phyloP scores from a whole-genome alignment of 345 rosid species.

The Leavenworthia alabamica region DNA sequence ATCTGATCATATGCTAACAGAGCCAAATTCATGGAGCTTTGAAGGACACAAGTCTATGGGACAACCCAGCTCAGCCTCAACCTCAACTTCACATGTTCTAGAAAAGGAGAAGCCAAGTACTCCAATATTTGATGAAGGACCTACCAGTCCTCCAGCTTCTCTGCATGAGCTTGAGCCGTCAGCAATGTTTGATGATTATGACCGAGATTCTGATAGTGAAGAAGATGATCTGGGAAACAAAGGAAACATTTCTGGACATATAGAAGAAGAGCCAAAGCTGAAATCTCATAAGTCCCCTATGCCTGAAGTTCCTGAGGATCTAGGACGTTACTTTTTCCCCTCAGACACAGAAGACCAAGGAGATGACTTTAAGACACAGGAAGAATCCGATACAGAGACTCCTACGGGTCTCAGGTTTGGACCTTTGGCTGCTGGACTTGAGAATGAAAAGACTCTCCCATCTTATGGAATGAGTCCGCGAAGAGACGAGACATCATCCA shows the following conservation, averaged over 20 bases:
- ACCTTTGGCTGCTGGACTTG: slow-evolving; percentile 44
- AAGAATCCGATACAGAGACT: slow-evolving; percentile 34
- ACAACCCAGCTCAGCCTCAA: slow-evolving; percentile 30
- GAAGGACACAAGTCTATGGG: slow-evolving; percentile 22
- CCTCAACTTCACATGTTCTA: slow-evolving; percentile 32
- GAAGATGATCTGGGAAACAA: slow-evolving; percentile 26
- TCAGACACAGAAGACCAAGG: slow-evolving; percentile 24
- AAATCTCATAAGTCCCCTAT: slow-evolving; percentile 19
- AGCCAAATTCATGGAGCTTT: slow-evolving; percentile 33
- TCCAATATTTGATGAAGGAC: slow-evolving; percentile 37
- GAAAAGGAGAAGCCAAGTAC: slow-evolving; percentile 25
- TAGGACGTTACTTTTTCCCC: slow-evolving; percentile 30
- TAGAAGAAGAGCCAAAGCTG: slow-evolving; percentile 15
- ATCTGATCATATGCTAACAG: slow-evolving; percentile 26
- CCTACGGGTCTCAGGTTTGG: slow-evolving; percentile 40
- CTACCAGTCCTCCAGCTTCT: slow-evolving; percentile 34
- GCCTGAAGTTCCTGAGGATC: slow-evolving; percentile 27
- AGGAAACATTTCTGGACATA: slow-evolving; percentile 5
- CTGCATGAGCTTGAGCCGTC: slow-evolving; percentile 35
- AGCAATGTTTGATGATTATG: slow-evolving; percentile 57
- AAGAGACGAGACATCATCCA: slow-evolving; percentile 24
- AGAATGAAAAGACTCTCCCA: slow-evolving; percentile 47
- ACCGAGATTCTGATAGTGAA: slow-evolving; percentile 46
- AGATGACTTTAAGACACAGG: slow-evolving; percentile 29
- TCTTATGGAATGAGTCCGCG: slow-evolving; percentile 36